Conservation (phyloP, 1,284 basidiomycete genomes). For the Apiotrichum laibachii region DNA sequence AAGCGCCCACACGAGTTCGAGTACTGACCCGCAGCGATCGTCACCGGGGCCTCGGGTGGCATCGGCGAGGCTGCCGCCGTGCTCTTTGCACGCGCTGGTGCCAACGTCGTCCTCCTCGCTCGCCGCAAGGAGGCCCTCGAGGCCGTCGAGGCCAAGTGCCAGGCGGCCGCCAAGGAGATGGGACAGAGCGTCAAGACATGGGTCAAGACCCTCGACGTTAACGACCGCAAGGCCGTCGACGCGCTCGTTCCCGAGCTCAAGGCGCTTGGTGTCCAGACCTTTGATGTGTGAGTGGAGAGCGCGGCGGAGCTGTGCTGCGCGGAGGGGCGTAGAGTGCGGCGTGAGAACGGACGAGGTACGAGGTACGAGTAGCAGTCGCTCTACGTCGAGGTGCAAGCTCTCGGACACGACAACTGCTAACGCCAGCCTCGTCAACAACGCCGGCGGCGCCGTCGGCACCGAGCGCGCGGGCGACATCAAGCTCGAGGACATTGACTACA, state of each 20-base stretch:
- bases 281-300: conserved; percentile 22
- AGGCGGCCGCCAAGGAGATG: conserved; percentile 11
- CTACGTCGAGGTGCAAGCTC: background rate
- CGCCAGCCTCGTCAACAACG: conserved; percentile 23
- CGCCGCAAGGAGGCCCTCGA: conserved; percentile 59
- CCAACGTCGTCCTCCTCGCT: conserved; percentile 60
- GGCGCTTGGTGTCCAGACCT: conserved; percentile 12
- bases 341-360: background rate
- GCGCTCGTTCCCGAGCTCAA: conserved; percentile 14
- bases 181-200: conserved; percentile 3
- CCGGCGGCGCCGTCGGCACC: conserved; percentile 24
- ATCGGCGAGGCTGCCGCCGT: conserved; percentile 53
- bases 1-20: background rate
- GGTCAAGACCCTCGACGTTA: conserved; percentile 21
- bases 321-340: too few relatives aligned
- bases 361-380: background rate
- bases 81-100: conserved; percentile 59
- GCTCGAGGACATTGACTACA: conserved; percentile 51
- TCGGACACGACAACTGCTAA: background rate
- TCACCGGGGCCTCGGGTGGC: conserved; percentile 51
- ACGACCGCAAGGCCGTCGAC: conserved; percentile 21
- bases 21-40: conserved; percentile 28
- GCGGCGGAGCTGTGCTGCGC: background rate
- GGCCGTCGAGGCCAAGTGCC: conserved; percentile 52
- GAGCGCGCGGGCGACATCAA: conserved; percentile 28